Base-by-base conservation (phyloP, 2,329 filamentous ascomycete species). In the Trichoderma breve region DNA sequence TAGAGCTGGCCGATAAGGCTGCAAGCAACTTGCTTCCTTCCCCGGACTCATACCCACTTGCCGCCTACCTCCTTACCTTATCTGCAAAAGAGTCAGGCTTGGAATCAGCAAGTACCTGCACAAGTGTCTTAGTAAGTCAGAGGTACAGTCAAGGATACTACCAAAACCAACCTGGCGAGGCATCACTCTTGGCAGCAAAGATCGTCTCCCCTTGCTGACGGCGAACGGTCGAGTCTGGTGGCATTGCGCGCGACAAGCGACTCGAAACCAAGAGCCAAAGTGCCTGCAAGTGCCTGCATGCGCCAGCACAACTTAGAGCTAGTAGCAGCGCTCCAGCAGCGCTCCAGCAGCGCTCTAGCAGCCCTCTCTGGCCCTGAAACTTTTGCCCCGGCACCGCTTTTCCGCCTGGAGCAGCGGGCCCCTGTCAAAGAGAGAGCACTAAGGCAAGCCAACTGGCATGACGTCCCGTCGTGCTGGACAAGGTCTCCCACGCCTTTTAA, bases 11-110 rank as follows among this genome's bases (percentile, higher is more conserved):
- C 60, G 66, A 69, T 69, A 69, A 69, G 66, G 66, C 66, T 69
- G 66, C 28, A 18, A n/a, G 34, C 8, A 7, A n/a, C 28, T 26
- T 61, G 36, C 36, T 18, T 51, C 65, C 53, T 69, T 69, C 66
- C 66, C 66, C 66, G 66, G 66, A 69, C 66, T 69, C 66, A 61
- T 69, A 69, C 66, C 66, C 66, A 69, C 66, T 69, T 69, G 55
- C 66, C 66, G 66, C 14, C 36, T 26, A 24, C 24, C 36, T 55
- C 63, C 57, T 61, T 69, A 55, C 63, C 57, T 61, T 69, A 69
- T 69, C 66, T 61, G 21, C 47, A 30, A 55, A n/a, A n/a, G 43
- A 51, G 43, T 9, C n/a, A 21, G 43, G 18, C 18, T 21, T 51
- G 43, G 18, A 51, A 51, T 12, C n/a, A n/a, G 43, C n/a, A 51